Conservation (phyloP, 306 rosid species). For the Lathyrus tuberosus region DNA sequence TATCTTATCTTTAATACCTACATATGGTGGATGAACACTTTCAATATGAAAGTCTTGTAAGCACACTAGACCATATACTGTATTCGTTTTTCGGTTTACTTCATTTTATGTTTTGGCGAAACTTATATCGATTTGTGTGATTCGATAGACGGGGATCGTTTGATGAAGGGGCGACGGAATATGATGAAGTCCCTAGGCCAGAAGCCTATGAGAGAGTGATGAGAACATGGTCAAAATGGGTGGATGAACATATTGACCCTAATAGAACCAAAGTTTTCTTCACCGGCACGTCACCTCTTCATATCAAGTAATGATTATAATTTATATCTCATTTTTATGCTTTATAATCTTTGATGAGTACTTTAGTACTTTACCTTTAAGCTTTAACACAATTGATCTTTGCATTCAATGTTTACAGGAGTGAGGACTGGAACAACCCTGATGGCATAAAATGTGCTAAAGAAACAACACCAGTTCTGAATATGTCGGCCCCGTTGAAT, state of each 20-base stretch:
- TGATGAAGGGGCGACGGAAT: constrained; percentile 82
- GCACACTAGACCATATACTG: constrained; percentile 33
- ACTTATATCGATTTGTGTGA: constrained; percentile 24
- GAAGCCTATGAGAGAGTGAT: constrained; percentile 69
- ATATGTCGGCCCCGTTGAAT: constrained; percentile 62
- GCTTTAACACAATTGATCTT: neutral
- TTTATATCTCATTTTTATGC: neutral
- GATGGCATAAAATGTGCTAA: constrained; percentile 92
- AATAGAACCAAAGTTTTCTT: constrained; percentile 81
- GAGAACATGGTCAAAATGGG: constrained; percentile 90
- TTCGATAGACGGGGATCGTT: constrained; percentile 81
- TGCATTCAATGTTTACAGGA: constrained; percentile 48
- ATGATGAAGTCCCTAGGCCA: constrained; percentile 77
- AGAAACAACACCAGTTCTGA: constrained; percentile 73
- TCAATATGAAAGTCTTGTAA: constrained; percentile 86
- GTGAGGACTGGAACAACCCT: constrained; percentile 91
- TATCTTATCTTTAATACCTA: constrained; percentile 88
- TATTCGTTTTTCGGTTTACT: neutral
- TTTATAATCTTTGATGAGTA: neutral
- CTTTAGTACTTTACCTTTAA: neutral
- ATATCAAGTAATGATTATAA: constrained; percentile 84
- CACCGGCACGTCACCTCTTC: constrained; percentile 91
- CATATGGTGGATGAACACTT: constrained; percentile 99
- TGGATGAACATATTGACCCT: constrained; percentile 69
- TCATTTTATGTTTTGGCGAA: constrained; percentile 14